Evolutionary conservation across 2,329 filamentous ascomycete genomes (phyloP), one percentile per base, ranked within the genome.

Genomic region (Dactylonectria estremocensis): DNA sequence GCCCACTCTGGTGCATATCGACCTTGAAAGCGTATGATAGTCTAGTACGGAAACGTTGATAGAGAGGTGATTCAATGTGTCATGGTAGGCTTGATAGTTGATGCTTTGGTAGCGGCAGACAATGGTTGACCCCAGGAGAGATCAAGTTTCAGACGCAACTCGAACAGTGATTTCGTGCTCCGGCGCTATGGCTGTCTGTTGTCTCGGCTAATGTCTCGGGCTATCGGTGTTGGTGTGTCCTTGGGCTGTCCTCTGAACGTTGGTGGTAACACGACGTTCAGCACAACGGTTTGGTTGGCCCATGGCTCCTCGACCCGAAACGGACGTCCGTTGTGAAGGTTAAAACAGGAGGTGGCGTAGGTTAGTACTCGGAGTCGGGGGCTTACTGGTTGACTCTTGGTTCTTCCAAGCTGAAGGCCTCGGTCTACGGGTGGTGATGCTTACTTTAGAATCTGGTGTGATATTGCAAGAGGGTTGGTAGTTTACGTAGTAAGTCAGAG

Each of bases 191-290:
- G 49, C 14, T 33, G 50, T 53, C 10, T 40, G 40, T 7, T 8
- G 33, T 48, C n/a, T 52, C 46, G 35, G 61, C 13, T n/a, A 18
- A 33, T 35, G 37, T 57, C 46, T 58, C 61, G 46, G 46, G 13
- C 45, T 8, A 33, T 22, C 35, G 31, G 31, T 11, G 9, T 35
- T 22, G 31, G 28, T 8, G n/a, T 20, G 5, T 11, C 9, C 20
- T 16, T 14, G n/a, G 13, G 50, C 11, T 33, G 7, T 33, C 31
- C 14, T 33, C 13, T 50, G 7, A 28, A 7, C 8, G 8, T 16
- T 5, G 16, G 48, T 28, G 46, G 11, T 10, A 9, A 28, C n/a
- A 50, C n/a, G 7, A 24, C 48, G 7, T 1, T 14, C 14, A 24
- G 9, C 16, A 28, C 46, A 14, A 49, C 14, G 1, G 18, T 10